Evolutionary conservation across 2,329 filamentous ascomycete genomes (phyloP).

Genomic region (Hyphodiscus sp.): DNA sequence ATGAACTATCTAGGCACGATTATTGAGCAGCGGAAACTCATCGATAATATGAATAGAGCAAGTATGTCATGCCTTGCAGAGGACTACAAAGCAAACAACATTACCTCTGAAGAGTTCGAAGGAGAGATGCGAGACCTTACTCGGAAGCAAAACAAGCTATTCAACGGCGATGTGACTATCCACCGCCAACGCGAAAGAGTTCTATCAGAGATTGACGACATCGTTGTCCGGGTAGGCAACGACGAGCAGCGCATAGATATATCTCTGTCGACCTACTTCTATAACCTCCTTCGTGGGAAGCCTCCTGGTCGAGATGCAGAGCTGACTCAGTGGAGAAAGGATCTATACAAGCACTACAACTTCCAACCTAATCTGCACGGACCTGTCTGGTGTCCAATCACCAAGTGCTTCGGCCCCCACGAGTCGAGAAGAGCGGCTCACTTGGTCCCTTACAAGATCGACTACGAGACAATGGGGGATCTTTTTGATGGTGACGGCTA

Average conservation of each 20-base stretch:
- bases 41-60: background rate
- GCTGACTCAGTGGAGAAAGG: background rate
- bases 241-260: background rate
- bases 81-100: background rate
- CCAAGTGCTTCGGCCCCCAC: too few relatives aligned
- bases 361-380: too few relatives aligned
- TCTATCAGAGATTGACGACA: conserved; percentile 1
- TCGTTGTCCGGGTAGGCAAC: background rate
- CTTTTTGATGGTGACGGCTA: conserved; percentile 1
- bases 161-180: conserved; percentile 1
- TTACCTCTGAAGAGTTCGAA: background rate
- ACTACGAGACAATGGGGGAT: too few relatives aligned
- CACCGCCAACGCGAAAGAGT: conserved; percentile 1
- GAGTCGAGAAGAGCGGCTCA: too few relatives aligned
- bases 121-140: conserved; percentile 1
- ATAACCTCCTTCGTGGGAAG: conserved; percentile 2
- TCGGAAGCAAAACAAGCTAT: conserved; percentile 1
- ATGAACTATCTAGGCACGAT: background rate
- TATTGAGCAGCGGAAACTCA: conserved; percentile 1
- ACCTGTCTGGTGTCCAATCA: too few relatives aligned
- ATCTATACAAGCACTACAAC: background rate
- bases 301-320: background rate
- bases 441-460: too few relatives aligned
- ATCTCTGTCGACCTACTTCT: background rate
- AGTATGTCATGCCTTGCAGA: conserved; percentile 2